A percentile compares a stretch with the other conserved stretches of the same genome.
Evolutionary conservation across 2,329 filamentous ascomycete genomes (phyloP).

Genomic region (Colletotrichum sp.): DNA sequence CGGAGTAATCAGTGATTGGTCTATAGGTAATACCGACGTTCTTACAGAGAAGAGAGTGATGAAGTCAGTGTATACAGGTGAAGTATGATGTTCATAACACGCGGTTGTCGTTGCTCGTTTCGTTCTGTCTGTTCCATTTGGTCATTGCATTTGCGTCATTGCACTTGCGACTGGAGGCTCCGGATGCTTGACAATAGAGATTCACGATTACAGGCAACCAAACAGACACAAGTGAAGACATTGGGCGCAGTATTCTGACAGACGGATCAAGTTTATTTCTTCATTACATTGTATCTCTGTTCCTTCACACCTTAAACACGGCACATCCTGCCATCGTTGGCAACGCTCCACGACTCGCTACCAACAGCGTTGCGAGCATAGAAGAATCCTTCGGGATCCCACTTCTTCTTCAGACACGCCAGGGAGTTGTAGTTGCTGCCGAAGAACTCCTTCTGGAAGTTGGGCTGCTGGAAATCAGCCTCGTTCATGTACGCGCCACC

Average conservation of each 20-base stretch:
- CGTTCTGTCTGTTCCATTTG: too few species aligned
- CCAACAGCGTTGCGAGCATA: conserved; percentile 54
- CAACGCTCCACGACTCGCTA: conserved; percentile 51
- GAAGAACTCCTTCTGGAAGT: conserved; percentile 51
- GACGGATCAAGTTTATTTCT: neutral
- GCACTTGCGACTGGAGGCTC: too few species aligned
- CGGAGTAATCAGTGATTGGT: too few species aligned
- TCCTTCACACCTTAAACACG: neutral
- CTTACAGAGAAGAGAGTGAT: too few species aligned
- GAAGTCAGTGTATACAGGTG: too few species aligned
- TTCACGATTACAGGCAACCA: neutral
- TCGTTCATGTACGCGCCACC: conserved; percentile 57
- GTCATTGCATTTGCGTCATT: too few species aligned
- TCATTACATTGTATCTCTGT: neutral
- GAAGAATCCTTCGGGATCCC: conserved; percentile 51
- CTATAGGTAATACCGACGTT: too few species aligned
- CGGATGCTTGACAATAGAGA: rapidly evolving
- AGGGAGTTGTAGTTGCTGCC: conserved; percentile 49
- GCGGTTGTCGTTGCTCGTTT: too few species aligned
- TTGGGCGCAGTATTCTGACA: rapidly evolving
- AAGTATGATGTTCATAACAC: too few species aligned
- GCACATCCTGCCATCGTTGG: conserved; percentile 22
- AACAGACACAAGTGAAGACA: neutral
- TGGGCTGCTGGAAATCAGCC: conserved; percentile 51
- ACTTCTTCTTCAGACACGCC: conserved; percentile 52